Conservation (phyloP, 305 asterid genomes). For the Solanum hybrid region DNA sequence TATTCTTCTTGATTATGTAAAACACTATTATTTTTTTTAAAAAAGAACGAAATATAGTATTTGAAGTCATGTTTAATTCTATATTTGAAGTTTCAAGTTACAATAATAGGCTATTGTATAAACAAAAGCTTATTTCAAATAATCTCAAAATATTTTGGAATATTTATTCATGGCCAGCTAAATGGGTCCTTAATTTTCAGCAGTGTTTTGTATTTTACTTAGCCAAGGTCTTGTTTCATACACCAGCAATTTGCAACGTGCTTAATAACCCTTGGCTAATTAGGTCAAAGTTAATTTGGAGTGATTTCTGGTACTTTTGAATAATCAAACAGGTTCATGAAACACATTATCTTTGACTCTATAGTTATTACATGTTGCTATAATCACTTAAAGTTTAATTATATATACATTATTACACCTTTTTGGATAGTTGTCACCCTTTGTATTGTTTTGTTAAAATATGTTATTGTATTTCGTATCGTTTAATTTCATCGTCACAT, state of each 20-base stretch:
- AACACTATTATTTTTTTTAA: not conserved
- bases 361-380: not conserved
- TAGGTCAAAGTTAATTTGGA: not conserved
- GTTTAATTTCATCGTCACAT: not conserved
- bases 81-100: not conserved
- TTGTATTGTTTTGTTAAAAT: not conserved
- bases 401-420: not conserved
- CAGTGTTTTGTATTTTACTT: not conserved
- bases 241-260: not conserved
- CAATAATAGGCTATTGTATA: not conserved
- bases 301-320: not conserved
- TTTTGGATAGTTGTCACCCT: not conserved
- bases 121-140: not conserved
- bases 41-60: not conserved
- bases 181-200: not conserved
- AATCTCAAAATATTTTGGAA: not conserved
- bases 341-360: not conserved
- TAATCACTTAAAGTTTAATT: not conserved
- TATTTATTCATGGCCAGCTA: not conserved
- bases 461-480: too few relatives aligned
- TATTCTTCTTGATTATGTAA: too few relatives aligned
- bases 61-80: not conserved
- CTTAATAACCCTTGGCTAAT: not conserved
- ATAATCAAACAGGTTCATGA: not conserved
- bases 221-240: not conserved